Conservation (phyloP, 257 asterid genomes). For the Cinchona pubescens region DNA sequence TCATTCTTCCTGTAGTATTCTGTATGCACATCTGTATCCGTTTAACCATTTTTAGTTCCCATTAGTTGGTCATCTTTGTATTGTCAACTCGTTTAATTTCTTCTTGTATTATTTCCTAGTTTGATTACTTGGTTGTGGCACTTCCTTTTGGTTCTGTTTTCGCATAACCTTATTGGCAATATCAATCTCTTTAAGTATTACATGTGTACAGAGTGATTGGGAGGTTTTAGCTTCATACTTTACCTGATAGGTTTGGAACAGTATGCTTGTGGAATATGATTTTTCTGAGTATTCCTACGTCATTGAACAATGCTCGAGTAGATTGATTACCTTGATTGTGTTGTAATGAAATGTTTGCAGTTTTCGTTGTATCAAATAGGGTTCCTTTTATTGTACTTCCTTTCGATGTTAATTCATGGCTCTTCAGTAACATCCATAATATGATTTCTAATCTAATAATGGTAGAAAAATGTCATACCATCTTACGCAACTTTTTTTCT, state of each 20-base stretch:
- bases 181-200: not conserved
- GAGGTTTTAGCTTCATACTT: conserved; percentile 1
- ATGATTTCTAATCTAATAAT: not conserved
- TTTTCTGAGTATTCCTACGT: not conserved
- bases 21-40: not conserved
- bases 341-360: not conserved
- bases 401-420: too few species aligned
- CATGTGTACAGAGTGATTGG: not conserved
- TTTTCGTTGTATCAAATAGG: not conserved
- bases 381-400: not conserved
- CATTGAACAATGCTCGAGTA: not conserved
- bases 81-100: not conserved
- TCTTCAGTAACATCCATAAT: not conserved
- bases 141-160: not conserved
- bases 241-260: not conserved
- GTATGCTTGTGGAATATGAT: not conserved
- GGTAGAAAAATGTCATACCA: not conserved
- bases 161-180: not conserved
- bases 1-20: not conserved
- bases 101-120: not conserved
- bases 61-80: not conserved
- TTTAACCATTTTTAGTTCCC: not conserved
- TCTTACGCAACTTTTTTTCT: conserved; percentile 1
- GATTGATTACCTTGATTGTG: too few species aligned
- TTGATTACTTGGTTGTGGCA: not conserved